phyloP scores from a whole-genome alignment of 345 rosid species.

The Psidium friedrichsthalianum region DNA sequence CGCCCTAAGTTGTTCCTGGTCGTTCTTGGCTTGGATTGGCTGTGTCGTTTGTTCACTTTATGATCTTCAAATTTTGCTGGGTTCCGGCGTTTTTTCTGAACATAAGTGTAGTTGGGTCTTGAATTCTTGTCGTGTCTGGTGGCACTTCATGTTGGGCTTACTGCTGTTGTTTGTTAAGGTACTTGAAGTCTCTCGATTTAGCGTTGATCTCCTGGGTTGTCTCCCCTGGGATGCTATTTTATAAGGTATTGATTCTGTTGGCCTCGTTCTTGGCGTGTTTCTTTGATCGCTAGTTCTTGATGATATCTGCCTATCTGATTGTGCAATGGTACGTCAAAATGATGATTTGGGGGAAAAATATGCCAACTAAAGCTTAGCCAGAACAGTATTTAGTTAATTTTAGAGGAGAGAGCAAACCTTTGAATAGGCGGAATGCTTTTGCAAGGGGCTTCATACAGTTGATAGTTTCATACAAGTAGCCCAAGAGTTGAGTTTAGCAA shows the following conservation, averaged over 20 bases:
- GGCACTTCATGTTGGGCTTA: background rate
- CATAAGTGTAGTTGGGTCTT: too few relatives aligned
- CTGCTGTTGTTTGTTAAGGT: slow-evolving; percentile 18
- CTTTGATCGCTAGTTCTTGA: background rate
- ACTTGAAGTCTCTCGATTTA: slow-evolving; percentile 70
- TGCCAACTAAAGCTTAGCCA: background rate
- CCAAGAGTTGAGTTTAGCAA: background rate
- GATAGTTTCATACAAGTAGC: background rate
- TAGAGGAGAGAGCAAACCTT: background rate
- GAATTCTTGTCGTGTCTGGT: background rate
- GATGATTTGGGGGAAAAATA: background rate
- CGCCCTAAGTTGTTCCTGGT: slow-evolving; percentile 24
- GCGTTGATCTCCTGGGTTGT: slow-evolving; percentile 57
- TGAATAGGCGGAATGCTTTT: background rate
- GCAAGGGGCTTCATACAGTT: background rate
- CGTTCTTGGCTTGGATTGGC: too few relatives aligned
- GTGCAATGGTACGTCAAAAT: background rate
- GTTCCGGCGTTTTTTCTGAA: background rate
- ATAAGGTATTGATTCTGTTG: slow-evolving; percentile 28
- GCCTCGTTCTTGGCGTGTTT: background rate
- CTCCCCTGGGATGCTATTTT: slow-evolving; percentile 80
- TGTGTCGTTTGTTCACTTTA: background rate
- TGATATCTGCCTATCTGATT: background rate
- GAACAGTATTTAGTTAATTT: background rate
- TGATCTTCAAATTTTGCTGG: background rate